Base-by-base conservation (phyloP, 75 land plant genomes). In the Cunninghamia lanceolata region DNA sequence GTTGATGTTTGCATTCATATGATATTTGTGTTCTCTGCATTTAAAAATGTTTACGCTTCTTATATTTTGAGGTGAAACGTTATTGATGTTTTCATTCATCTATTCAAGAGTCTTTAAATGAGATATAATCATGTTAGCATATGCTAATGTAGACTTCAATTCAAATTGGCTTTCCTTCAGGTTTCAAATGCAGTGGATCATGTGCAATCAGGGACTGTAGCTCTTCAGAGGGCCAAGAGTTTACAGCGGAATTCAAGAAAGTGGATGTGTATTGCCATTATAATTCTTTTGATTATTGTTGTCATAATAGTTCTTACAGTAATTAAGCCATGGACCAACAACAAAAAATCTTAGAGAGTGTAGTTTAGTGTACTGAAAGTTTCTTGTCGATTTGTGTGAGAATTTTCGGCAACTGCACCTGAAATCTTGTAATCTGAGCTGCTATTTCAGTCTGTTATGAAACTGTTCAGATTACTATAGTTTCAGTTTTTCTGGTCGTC, bases 221-320 rank as follows among this genome's bases (percentile, higher is more conserved):
- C 95, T 4, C 94, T 97, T 45, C 98, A 95, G 76, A 97, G 82
- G 84, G 99, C 96, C 35, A 97, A 96, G 88, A 93, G 66, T 52
- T 89, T 93, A 47, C 98, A 97, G 84, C 90, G 90, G 88, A 93
- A 78, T 70, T 89, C 94, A 3, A 84, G 96, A 47, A 97, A 97
- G 87, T 96, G 99, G 94, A 97, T 94, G 96, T 96, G 98, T 89
- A 95, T 97, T 83, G 99, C 95, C 71, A 96, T 97, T 52, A 89
- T 96, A 32, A 91, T 97, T 45, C 90, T 97, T 43, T 89, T 97
- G 3, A 52, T 96, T 10, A 89, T 94, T 50, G 88, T 93, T 5
- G 91, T 89, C 19, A 88, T 94, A 35, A 88, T 96, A 59, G 93
- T 96, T 21, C 88, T 97, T 35, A 92, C 87, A 10, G 94, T 95